Conservation (phyloP, 345 rosid species). For the Cardiospermum halicacabum region DNA sequence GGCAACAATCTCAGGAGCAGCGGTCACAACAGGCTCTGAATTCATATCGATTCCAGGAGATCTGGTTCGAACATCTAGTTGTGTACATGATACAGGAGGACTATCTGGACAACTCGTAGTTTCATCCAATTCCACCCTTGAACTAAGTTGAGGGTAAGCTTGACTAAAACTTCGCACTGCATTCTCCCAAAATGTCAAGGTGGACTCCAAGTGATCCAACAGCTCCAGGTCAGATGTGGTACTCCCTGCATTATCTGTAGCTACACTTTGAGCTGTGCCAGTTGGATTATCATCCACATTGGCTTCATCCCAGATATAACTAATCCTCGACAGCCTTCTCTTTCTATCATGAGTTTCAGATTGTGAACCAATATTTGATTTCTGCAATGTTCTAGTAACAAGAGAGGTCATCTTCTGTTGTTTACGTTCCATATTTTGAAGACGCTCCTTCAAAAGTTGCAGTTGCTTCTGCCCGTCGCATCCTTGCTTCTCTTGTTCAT, state of each 20-base stretch:
- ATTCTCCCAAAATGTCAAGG: constrained; percentile 69
- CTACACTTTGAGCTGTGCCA: constrained; percentile 27
- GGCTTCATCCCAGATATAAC: constrained; percentile 33
- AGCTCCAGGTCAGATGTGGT: constrained; percentile 40
- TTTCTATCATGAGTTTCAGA: constrained; percentile 53
- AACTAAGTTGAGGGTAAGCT: constrained; percentile 19
- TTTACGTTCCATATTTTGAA: constrained; percentile 51
- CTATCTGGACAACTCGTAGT: constrained; percentile 68
- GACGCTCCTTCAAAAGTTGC: constrained; percentile 52
- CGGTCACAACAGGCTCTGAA: constrained; percentile 43
- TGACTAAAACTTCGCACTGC: constrained; percentile 35
- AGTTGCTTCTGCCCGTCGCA: constrained; percentile 50
- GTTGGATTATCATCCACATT: constrained; percentile 36
- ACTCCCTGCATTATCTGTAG: constrained; percentile 32
- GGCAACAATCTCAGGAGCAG: constrained; percentile 30
- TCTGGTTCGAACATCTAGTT: constrained; percentile 43
- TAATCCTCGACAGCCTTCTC: constrained; percentile 61
- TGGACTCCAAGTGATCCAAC: constrained; percentile 60
- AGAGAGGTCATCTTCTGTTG: constrained; percentile 54
- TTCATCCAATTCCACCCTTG: constrained; percentile 61
- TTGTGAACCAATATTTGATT: constrained; percentile 48
- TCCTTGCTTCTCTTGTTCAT: constrained; percentile 52
- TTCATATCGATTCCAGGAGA: constrained; percentile 87
- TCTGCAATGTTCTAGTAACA: constrained; percentile 50
- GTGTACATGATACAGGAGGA: constrained; percentile 49